phyloP scores from a whole-genome alignment of 352 stramenopile genomes.

The Phytopythium mirpurense region DNA sequence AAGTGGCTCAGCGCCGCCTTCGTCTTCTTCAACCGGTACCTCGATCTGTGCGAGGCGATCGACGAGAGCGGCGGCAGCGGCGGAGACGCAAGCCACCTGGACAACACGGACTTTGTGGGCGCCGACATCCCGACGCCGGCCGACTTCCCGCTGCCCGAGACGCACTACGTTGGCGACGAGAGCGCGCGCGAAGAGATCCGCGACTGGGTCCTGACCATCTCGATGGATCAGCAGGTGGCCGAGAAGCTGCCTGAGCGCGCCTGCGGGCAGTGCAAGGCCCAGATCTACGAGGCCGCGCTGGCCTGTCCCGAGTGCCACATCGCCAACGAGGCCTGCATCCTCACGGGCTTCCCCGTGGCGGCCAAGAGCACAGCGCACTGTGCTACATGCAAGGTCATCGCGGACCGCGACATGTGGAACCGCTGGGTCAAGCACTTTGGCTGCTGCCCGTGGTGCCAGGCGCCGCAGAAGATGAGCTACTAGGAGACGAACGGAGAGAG shows the following conservation, averaged over 20 bases:
- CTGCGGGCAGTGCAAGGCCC: constrained; percentile 72
- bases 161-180: constrained; percentile 80
- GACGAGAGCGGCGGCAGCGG: constrained; percentile 51
- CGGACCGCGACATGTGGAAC: constrained; percentile 84
- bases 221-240: constrained; percentile 93
- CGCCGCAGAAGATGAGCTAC: constrained; percentile 85
- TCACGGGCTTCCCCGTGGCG: constrained; percentile 88
- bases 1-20: constrained; percentile 92
- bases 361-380: constrained; percentile 87
- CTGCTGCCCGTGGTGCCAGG: constrained; percentile 72
- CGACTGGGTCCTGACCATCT: constrained; percentile 93
- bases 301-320: constrained; percentile 77
- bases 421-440: constrained; percentile 88
- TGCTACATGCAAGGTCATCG: constrained; percentile 85
- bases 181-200: constrained; percentile 89
- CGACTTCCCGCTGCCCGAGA: constrained; percentile 67
- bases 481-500: constrained; percentile 11
- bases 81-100: constrained; percentile 69
- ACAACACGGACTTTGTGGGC: constrained; percentile 93
- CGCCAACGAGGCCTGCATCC: constrained; percentile 79
- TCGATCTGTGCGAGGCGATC: constrained; percentile 93
- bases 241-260: constrained; percentile 81
- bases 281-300: constrained; percentile 85
- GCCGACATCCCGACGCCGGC: constrained; percentile 88
- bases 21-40: constrained; percentile 94